Evolutionary conservation across 805 yeast genomes (phyloP).

Genomic region (Metschnikowia corniflorae): DNA sequence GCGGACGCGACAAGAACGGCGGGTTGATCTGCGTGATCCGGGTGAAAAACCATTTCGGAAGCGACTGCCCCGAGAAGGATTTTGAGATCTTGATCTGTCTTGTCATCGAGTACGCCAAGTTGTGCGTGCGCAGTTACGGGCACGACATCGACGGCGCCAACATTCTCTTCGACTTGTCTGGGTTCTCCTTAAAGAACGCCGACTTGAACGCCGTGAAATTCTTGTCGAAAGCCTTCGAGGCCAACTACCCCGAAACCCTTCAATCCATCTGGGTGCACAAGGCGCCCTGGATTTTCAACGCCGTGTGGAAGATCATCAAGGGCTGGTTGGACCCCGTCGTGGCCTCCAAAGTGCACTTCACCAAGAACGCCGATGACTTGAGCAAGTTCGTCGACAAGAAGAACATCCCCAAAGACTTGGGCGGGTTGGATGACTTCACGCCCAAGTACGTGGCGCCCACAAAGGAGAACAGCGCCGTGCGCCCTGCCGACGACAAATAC

Average conservation of each 20-base stretch:
- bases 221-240: constrained; percentile 86
- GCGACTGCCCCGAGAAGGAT: constrained; percentile 23
- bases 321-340: constrained; percentile 97
- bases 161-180: constrained; percentile 83
- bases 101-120: constrained; percentile 43
- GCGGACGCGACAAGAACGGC: constrained; percentile 17
- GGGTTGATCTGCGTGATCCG: constrained; percentile 19
- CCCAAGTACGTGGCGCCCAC: constrained; percentile 65
- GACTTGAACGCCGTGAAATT: constrained; percentile 89
- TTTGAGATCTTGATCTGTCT: constrained; percentile 19
- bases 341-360: constrained; percentile 83
- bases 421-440: constrained; percentile 64
- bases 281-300: constrained; percentile 96
- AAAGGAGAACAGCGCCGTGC: constrained; percentile 43
- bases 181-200: constrained; percentile 87
- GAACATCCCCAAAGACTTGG: constrained; percentile 65
- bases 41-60: constrained; percentile 22
- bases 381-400: constrained; percentile 55
- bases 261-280: constrained; percentile 82
- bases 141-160: constrained; percentile 28
- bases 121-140: constrained; percentile 12
- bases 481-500: constrained; percentile 38
- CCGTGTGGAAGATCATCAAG: constrained; percentile 90
- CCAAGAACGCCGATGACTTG: constrained; percentile 66
- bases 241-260: constrained; percentile 92